Conservation (phyloP, 768 basidiomycete genomes). For the Auriscalpium microsporum region DNA sequence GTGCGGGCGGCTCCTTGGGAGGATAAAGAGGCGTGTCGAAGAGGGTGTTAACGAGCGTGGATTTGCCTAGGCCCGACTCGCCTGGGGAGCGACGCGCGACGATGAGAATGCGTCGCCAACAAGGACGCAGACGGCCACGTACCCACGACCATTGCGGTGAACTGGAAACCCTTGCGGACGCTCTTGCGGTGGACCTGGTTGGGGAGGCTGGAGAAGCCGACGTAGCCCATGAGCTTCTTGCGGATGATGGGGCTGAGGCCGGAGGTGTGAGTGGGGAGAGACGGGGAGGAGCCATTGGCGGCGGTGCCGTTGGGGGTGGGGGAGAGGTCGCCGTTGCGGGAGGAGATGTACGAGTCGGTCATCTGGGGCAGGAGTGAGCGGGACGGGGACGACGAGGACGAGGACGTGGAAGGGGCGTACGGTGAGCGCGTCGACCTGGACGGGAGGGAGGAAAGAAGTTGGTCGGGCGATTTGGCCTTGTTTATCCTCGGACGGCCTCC, state of each 20-base stretch:
- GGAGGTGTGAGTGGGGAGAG: slow-evolving; percentile 29
- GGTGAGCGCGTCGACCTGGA: slow-evolving; percentile 39
- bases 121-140: slow-evolving; percentile 31
- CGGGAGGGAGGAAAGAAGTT: slow-evolving; percentile 38
- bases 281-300: slow-evolving; percentile 57
- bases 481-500: slow-evolving; percentile 23
- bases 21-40: slow-evolving; percentile 97
- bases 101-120: background rate
- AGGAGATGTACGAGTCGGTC: slow-evolving; percentile 68
- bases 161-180: slow-evolving; percentile 97
- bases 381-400: slow-evolving; percentile 12
- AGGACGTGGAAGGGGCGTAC: slow-evolving; percentile 13
- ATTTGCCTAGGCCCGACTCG: slow-evolving; percentile 98
- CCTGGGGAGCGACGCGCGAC: slow-evolving; percentile 37
- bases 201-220: slow-evolving; percentile 95
- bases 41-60: slow-evolving; percentile 96
- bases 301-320: slow-evolving; percentile 48
- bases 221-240: slow-evolving; percentile 93
- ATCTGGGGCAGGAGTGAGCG: slow-evolving; percentile 35
- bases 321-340: slow-evolving; percentile 53
- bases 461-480: slow-evolving; percentile 22
- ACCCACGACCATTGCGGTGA: slow-evolving; percentile 99
- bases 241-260: slow-evolving; percentile 41
- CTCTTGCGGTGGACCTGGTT: slow-evolving; percentile 99
- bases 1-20: slow-evolving; percentile 75